Evolutionary conservation across 2,329 filamentous ascomycete genomes (phyloP).

Genomic region (Sarocladium brachiariae): DNA sequence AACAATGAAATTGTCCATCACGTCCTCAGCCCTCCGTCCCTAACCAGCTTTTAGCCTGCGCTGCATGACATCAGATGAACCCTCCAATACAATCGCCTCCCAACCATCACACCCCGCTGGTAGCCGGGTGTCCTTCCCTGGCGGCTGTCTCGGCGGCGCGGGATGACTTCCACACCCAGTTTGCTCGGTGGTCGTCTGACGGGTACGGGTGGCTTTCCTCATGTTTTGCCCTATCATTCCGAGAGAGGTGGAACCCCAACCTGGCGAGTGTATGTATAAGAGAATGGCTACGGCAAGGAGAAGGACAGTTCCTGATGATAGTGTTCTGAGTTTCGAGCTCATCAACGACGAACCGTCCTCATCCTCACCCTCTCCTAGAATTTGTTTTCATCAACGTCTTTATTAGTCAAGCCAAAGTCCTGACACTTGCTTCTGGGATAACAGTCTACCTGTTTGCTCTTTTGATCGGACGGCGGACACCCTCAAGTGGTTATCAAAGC

Average conservation of each 20-base stretch:
- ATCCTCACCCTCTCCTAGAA: background rate
- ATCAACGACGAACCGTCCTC: background rate
- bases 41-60: too few species aligned
- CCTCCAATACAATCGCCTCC: constrained; percentile 14
- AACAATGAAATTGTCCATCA: background rate
- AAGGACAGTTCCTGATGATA: background rate
- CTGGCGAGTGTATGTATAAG: too few species aligned
- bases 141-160: background rate
- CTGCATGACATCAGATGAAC: constrained; percentile 3
- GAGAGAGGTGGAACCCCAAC: too few species aligned
- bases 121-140: constrained; percentile 4
- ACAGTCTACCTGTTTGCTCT: too few species aligned
- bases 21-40: background rate
- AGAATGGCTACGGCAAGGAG: background rate
- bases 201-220: constrained; percentile 7
- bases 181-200: constrained; percentile 3
- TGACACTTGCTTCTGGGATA: too few species aligned
- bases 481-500: background rate
- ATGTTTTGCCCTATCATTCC: background rate
- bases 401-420: too few species aligned
- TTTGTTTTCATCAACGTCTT: background rate
- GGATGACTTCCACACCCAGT: constrained; percentile 1
- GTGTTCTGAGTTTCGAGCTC: background rate
- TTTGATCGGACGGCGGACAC: too few species aligned
- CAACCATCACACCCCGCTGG: background rate